Base-by-base conservation (phyloP, 169 alveolate genomes). In the Cystoisospora suis region DNA sequence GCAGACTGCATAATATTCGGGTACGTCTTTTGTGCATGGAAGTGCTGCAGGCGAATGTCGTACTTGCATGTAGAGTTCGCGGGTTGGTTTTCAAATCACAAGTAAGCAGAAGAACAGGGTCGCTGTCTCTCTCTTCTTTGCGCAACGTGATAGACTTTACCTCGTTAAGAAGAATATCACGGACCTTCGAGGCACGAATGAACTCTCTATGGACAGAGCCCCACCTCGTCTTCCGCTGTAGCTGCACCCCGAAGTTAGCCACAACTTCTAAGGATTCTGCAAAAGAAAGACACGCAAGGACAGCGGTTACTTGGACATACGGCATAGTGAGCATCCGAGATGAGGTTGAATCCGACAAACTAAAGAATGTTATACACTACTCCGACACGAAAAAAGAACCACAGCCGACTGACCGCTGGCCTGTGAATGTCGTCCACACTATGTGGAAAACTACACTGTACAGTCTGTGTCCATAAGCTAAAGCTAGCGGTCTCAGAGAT, bases 181-280 rank as follows among this genome's bases (percentile, higher is more conserved):
- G 42, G 83, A 72, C 83, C 42, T 40, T 46, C n/a, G 83, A 72
- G 34, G 83, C 83, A 3, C 42, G 58, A 34, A 72, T 72, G 56
- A 72, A 72, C 32, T 72, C 47, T 34, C 83, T n/a, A n/a, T 38
- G 9, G 83, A 72, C 45, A 29, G 58, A 46, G 47, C 83, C 83
- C 83, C 83, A 72, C 34, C 53, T 46, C 58, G 58, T 34, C 45
- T 7, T 34, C 20, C 32, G 83, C 56, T 72, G 58, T 56, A 72
- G 83, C 45, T 72, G 83, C 46, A 72, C 83, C 0, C 83, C 83
- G 34, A 72, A 65, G 77, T 65, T 65, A 1, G 77, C 77, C 45
- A 65, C 77, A 23, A 65, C n/a, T n/a, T 65, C 77, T 7, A 65
- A 44, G 36, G 77, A 65, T 44, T 65, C 77, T 65, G 77, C 3